phyloP scores from a whole-genome alignment of 2,329 filamentous ascomycete species.

The Neophaeococcomyces aloes region DNA sequence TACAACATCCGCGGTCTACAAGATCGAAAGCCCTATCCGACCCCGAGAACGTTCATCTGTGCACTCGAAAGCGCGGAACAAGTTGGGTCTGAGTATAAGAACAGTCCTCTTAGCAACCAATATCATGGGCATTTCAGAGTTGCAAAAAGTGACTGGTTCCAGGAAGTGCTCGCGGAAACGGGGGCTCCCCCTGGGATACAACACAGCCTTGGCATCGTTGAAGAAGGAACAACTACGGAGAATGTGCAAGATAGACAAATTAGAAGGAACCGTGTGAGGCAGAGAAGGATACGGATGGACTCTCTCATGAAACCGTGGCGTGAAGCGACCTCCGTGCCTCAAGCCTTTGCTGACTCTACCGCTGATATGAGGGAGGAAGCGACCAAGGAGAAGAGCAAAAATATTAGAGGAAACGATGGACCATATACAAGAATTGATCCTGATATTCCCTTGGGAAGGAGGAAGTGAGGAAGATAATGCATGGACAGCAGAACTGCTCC shows the following conservation, averaged over 20 bases:
- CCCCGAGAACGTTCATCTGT: conserved; percentile 14
- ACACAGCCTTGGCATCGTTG: neutral
- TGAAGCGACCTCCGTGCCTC: conserved; percentile 1
- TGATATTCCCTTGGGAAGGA: too few species aligned
- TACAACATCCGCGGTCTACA: conserved; percentile 20
- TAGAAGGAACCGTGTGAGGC: neutral
- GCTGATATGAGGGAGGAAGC: too few species aligned
- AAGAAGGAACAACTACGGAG: neutral
- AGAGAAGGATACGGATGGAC: conserved; percentile 2
- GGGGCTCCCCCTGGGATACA: neutral
- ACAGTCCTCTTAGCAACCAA: neutral
- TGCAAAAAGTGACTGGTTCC: neutral
- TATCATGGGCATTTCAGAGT: conserved; percentile 4
- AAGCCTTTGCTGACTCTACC: neutral
- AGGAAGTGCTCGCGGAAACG: neutral
- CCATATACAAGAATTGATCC: too few species aligned
- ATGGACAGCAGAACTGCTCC: too few species aligned
- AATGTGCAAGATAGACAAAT: neutral
- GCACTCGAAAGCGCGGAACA: neutral
- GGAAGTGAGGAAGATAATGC: too few species aligned
- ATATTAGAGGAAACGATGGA: too few species aligned
- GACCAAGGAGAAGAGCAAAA: too few species aligned
- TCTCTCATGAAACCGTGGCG: conserved; percentile 1
- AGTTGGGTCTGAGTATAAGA: neutral
- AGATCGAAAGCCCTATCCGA: conserved; percentile 11